Evolutionary conservation across 2,329 filamentous ascomycete genomes (phyloP), one percentile per base, ranked within the genome.

Genomic region (Fusarium avenaceum): DNA sequence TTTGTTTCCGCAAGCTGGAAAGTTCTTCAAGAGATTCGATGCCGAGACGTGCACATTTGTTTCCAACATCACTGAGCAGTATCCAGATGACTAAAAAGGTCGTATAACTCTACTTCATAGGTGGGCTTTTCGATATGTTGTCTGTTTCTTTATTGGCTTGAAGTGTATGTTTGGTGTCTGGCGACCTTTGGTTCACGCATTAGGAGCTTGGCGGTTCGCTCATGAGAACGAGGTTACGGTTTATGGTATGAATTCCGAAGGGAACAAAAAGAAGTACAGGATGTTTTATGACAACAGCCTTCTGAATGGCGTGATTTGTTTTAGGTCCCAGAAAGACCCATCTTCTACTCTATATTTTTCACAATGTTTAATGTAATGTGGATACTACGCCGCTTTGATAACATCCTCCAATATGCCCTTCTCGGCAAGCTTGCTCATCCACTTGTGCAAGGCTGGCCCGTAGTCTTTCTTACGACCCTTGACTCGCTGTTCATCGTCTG

Each of bases 1-100:
- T 24, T 82, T 96, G 65, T 85, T 93, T 74, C 83, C 84, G 45
- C 79, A 92, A 69, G 93, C 94, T 4, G 96, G 96, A 1, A 91
- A 90, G 72, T 93, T 92, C 78, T 98, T 99, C 78, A 96, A 93
- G 78, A 85, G 93, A 42, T 98, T 94, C 84, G 92, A 97, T 78
- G 75, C 77, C 6, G 81, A 81, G 33, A 83, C 80, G 0, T 88
- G 88, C 69, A 83, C 80, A 6, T 99, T 98, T 80, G 85, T 97
- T 32, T 97, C 93, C 72, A 98, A 97, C 77, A 75, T 87, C 32
- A 80, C 80, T 71, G 92, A 96, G 72, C 89, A 94, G 74, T 97
- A 94, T 78, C 95, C 95, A 1, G 91, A 97, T 75, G 93, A 96
- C 79, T 97, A 67, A 75, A 46, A 42, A 26, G n/a, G 28, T 30